phyloP scores from a whole-genome alignment of 306 rosid species.

The Lathyrus oleraceus region DNA sequence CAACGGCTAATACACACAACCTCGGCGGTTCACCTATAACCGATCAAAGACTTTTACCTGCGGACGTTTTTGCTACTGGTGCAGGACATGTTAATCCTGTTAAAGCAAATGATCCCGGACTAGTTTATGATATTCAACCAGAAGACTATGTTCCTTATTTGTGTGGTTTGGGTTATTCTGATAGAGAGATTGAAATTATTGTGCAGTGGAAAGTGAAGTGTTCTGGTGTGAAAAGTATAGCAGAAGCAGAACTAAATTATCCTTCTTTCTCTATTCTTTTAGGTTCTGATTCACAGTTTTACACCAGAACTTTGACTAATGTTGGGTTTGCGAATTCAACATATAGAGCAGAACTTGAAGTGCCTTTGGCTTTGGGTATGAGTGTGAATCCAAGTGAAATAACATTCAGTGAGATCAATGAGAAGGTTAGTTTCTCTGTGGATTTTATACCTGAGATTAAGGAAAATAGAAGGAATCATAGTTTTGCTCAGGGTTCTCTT shows the following conservation, averaged over 20 bases:
- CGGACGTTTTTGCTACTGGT: slow-evolving; percentile 56
- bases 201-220: slow-evolving; percentile 43
- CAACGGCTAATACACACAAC: slow-evolving; percentile 38
- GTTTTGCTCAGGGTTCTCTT: slow-evolving; percentile 48
- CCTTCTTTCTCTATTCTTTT: slow-evolving; percentile 50
- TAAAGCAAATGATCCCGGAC: slow-evolving; percentile 55
- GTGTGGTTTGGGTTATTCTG: slow-evolving; percentile 55
- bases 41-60: slow-evolving; percentile 42
- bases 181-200: slow-evolving; percentile 31
- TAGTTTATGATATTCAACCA: slow-evolving; percentile 49
- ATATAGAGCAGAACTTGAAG: slow-evolving; percentile 35
- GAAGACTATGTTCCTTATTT: slow-evolving; percentile 57
- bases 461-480: slow-evolving; percentile 33
- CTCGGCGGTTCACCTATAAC: slow-evolving; percentile 42
- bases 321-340: slow-evolving; percentile 47
- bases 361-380: slow-evolving; percentile 41
- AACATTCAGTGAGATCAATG: slow-evolving; percentile 45
- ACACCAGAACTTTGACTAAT: slow-evolving; percentile 55
- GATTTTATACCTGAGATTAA: slow-evolving; percentile 40
- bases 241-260: slow-evolving; percentile 56
- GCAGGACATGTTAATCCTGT: slow-evolving; percentile 67
- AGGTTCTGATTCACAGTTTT: slow-evolving; percentile 40
- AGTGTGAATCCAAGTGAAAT: slow-evolving; percentile 41
- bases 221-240: slow-evolving; percentile 24
- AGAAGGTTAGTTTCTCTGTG: slow-evolving; percentile 38